Percentiles rank a stretch among this genome's conserved stretches.
These are phyloP conservation scores for Zarea fungicola DNA, from an alignment of 2,329 filamentous ascomycete species.

Conservation along the genomic window DNA sequence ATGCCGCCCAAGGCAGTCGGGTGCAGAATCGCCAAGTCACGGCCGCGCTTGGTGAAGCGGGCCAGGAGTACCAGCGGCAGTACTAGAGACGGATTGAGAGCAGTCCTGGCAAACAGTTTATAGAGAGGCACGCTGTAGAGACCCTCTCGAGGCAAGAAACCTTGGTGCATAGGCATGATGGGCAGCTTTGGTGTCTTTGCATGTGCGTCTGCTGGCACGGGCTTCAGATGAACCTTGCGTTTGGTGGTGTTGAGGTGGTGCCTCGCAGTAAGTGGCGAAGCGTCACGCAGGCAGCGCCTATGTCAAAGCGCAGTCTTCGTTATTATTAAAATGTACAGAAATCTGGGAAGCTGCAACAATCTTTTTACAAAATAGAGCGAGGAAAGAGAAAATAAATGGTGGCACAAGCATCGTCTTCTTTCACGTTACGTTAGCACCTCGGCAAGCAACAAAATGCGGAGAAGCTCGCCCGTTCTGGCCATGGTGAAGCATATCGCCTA, in stretches of 20 bases:
- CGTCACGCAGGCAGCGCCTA: not conserved
- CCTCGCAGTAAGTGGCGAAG: too few species aligned
- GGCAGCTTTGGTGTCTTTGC: too few species aligned
- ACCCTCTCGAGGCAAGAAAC: slow-evolving; percentile 50
- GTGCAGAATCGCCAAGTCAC: slow-evolving; percentile 47
- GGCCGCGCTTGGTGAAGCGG: slow-evolving; percentile 58
- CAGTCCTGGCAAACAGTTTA: slow-evolving; percentile 52
- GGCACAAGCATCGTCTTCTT: not conserved
- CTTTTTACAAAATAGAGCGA: not conserved
- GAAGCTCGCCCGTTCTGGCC: slow-evolving; percentile 2
- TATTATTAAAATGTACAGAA: not conserved
- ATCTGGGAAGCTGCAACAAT: not conserved
- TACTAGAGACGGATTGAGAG: slow-evolving; percentile 59
- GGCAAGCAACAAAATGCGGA: slow-evolving; percentile 12
- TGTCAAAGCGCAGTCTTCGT: not conserved
- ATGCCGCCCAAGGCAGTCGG: slow-evolving; percentile 47
- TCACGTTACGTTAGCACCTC: slow-evolving; percentile 8
- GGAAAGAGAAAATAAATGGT: not conserved
- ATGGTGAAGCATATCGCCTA: not conserved
- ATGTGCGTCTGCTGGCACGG: too few species aligned
- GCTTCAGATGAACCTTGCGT: too few species aligned
- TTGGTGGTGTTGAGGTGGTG: too few species aligned
- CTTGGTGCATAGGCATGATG: slow-evolving; percentile 40
- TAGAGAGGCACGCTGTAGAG: slow-evolving; percentile 57
- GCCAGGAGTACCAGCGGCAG: slow-evolving; percentile 59